phyloP scores from a whole-genome alignment of 2,329 filamentous ascomycete species.

The Ceratocystis huliohia region DNA sequence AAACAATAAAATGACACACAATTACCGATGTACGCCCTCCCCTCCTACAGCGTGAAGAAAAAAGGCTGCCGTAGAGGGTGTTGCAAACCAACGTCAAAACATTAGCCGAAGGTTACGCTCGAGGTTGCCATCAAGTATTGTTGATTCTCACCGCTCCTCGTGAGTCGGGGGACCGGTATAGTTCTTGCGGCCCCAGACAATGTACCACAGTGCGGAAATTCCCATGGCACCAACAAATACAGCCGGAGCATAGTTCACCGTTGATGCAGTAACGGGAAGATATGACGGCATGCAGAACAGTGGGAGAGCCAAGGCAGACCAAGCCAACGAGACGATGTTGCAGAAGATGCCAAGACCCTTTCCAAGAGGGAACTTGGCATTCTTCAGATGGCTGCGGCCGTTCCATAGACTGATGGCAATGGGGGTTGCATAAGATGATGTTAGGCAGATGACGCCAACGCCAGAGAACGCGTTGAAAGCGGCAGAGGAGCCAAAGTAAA shows the following conservation, averaged over 20 bases:
- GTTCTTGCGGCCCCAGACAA: slow-evolving; percentile 55
- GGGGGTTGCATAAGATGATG: slow-evolving; percentile 54
- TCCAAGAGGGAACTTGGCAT: slow-evolving; percentile 49
- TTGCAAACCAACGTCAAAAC: not conserved
- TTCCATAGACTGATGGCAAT: slow-evolving; percentile 51
- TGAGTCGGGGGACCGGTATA: slow-evolving; percentile 50
- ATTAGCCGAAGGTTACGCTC: not conserved
- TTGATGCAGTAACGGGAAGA: slow-evolving; percentile 44
- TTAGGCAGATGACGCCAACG: slow-evolving; percentile 57
- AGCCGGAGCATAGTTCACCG: slow-evolving; percentile 62
- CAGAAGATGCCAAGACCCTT: slow-evolving; percentile 41
- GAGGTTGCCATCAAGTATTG: not conserved
- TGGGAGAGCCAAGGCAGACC: slow-evolving; percentile 56
- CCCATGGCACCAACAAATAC: slow-evolving; percentile 56
- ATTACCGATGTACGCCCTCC: not conserved
- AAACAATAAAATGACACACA: not conserved
- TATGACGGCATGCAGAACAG: slow-evolving; percentile 61
- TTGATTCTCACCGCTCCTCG: not conserved
- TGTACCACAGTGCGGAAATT: slow-evolving; percentile 54
- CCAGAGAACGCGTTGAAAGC: slow-evolving; percentile 64
- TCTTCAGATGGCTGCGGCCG: slow-evolving; percentile 45
- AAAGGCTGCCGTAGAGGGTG: not conserved
- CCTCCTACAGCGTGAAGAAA: too few species aligned
- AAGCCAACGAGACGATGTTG: slow-evolving; percentile 53
- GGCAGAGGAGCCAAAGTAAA: slow-evolving; percentile 56